These are phyloP conservation scores for Chlamydomonas reinhardtii DNA, from an alignment of 163 green algal species.

Conservation along the genomic window DNA sequence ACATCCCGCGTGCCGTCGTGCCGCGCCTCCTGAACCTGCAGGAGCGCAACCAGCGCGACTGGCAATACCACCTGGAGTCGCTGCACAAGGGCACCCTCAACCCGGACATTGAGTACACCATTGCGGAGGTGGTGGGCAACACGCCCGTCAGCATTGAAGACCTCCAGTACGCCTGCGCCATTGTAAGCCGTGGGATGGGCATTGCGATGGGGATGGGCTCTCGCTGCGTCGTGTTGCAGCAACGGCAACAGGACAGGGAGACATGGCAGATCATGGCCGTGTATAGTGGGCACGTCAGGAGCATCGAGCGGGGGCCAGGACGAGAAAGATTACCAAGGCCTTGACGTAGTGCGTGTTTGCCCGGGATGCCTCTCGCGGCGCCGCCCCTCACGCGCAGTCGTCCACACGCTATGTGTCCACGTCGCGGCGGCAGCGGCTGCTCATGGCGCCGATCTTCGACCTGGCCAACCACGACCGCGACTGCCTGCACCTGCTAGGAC, in stretches of 20 bases:
- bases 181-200: not conserved
- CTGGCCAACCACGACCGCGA: slow-evolving; percentile 45
- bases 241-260: no score
- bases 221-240: no score
- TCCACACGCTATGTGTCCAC: slow-evolving; percentile 47
- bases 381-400: no score
- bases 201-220: no score
- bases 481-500: slow-evolving; percentile 3
- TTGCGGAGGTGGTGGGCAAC: slow-evolving; percentile 40
- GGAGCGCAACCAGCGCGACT: slow-evolving; percentile 31
- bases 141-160: not conserved
- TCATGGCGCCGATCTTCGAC: slow-evolving; percentile 48
- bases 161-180: slow-evolving; percentile 41
- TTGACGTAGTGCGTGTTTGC: no score
- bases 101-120: slow-evolving; percentile 16
- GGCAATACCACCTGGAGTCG: not conserved
- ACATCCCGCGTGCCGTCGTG: no score
- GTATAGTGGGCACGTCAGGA: no score
- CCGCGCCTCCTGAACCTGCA: no score
- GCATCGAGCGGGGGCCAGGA: not conserved
- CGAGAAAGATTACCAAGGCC: not conserved
- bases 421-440: slow-evolving; percentile 6
- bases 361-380: no score
- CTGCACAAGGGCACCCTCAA: slow-evolving; percentile 9
- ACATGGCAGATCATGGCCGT: no score